Conservation (phyloP, 148 eudicot species). For the Fagopyrum esculentum region DNA sequence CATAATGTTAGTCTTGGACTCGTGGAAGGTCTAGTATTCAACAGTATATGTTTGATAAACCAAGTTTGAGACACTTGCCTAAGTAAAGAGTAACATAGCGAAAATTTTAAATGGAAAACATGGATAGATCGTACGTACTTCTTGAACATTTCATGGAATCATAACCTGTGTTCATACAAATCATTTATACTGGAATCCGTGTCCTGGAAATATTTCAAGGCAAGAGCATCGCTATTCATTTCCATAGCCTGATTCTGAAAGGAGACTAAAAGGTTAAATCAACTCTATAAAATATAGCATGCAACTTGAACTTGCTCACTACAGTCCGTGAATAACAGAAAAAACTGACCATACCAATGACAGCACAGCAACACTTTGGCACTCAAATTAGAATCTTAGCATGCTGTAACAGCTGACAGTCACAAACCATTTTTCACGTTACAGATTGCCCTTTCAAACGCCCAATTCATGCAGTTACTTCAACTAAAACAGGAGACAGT, state of each 20-base stretch:
- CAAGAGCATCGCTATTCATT: background rate
- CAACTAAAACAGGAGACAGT: background rate
- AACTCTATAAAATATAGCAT: background rate
- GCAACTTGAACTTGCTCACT: background rate
- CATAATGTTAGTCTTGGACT: background rate
- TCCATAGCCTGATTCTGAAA: background rate
- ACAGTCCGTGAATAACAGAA: background rate
- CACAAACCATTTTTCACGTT: background rate
- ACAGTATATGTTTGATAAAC: too few species aligned
- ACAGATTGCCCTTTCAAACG: slow-evolving; percentile 6
- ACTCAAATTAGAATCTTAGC: background rate
- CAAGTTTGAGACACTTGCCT: too few species aligned
- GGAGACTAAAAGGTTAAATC: background rate
- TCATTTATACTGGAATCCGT: background rate
- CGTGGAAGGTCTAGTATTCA: too few species aligned
- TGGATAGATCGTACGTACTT: background rate
- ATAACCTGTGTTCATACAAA: background rate
- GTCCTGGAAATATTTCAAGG: background rate
- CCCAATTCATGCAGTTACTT: background rate
- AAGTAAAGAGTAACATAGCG: too few species aligned
- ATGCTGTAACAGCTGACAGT: background rate
- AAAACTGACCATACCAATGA: background rate
- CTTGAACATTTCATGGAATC: background rate
- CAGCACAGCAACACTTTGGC: background rate
- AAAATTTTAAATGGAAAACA: too few species aligned